Conservation (phyloP, 495 filamentous ascomycete species). For the Penicillium taxi region DNA sequence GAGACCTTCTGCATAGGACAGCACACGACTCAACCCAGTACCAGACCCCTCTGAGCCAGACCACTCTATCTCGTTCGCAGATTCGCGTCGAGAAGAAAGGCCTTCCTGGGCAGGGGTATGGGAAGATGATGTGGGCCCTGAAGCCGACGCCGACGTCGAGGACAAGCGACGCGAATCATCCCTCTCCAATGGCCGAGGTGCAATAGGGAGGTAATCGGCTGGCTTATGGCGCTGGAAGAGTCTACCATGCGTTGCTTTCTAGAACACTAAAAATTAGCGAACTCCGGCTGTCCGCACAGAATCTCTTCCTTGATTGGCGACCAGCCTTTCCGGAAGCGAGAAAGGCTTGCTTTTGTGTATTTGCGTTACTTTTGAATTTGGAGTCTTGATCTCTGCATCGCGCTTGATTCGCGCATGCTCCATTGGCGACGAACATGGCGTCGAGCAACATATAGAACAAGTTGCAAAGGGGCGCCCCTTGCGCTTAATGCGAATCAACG, state of each 20-base stretch:
- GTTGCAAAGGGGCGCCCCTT: constrained; percentile 96
- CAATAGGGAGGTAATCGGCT: constrained; percentile 31
- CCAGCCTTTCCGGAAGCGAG: constrained; percentile 15
- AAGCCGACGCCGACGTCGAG: constrained; percentile 13
- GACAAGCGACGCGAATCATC: constrained; percentile 2
- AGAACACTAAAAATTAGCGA: constrained; percentile 28
- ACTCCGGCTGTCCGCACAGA: constrained; percentile 21
- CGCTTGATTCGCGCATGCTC: constrained; percentile 92
- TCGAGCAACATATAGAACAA: constrained; percentile 87
- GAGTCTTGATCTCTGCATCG: constrained; percentile 66
- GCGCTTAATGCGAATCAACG: constrained; percentile 88
- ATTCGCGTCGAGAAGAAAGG: constrained; percentile 4
- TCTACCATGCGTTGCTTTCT: constrained; percentile 31
- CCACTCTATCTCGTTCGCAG: constrained; percentile 9
- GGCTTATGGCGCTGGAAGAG: constrained; percentile 21
- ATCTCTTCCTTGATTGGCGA: constrained; percentile 15
- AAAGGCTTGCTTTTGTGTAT: constrained; percentile 21
- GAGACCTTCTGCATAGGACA: no score
- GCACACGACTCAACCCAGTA: no score
- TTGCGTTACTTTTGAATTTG: constrained; percentile 32
- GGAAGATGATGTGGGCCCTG: constrained; percentile 9
- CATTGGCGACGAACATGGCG: constrained; percentile 81
- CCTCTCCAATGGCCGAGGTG: constrained; percentile 22
- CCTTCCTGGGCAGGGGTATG: constrained; percentile 2
- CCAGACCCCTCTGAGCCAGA: constrained; percentile 19